Conservation (phyloP, 257 asterid genomes). For the Primulina tabacum region DNA sequence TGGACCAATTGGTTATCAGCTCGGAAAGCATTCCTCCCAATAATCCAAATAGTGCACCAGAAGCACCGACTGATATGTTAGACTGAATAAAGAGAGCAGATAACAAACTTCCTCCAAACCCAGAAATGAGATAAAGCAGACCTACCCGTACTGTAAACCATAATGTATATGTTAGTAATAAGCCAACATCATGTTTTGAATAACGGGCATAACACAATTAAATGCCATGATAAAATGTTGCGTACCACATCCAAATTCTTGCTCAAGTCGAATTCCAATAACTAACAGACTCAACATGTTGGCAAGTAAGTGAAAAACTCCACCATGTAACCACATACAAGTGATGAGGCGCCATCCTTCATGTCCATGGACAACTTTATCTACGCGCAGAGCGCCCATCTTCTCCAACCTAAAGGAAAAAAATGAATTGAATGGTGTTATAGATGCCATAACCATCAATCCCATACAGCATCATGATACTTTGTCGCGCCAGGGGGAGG, state of each 20-base stretch:
- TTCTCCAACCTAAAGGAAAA: slow-evolving; percentile 46
- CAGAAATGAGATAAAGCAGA: slow-evolving; percentile 73
- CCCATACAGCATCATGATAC: no score
- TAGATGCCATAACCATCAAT: background rate
- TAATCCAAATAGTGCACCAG: slow-evolving; percentile 88
- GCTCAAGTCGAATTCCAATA: slow-evolving; percentile 88
- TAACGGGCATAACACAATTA: background rate
- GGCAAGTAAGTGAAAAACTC: slow-evolving; percentile 85
- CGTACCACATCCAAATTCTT: slow-evolving; percentile 85
- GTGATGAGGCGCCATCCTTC: slow-evolving; percentile 89
- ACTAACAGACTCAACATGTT: slow-evolving; percentile 82
- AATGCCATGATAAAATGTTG: background rate
- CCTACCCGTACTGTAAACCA: slow-evolving; percentile 62
- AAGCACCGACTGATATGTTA: slow-evolving; percentile 91
- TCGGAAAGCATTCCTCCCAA: slow-evolving; percentile 94
- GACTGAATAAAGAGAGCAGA: slow-evolving; percentile 79
- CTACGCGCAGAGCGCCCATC: slow-evolving; percentile 82
- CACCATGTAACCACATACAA: slow-evolving; percentile 89
- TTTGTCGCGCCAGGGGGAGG: no score
- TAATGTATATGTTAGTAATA: no score
- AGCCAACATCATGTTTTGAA: background rate
- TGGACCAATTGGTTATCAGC: slow-evolving; percentile 84
- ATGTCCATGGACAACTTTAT: slow-evolving; percentile 65
- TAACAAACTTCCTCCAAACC: slow-evolving; percentile 81
- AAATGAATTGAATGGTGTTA: slow-evolving; percentile 1